These are phyloP conservation scores for Aphanomyces invadans DNA, from an alignment of 352 stramenopile species.

Conservation along the genomic window DNA sequence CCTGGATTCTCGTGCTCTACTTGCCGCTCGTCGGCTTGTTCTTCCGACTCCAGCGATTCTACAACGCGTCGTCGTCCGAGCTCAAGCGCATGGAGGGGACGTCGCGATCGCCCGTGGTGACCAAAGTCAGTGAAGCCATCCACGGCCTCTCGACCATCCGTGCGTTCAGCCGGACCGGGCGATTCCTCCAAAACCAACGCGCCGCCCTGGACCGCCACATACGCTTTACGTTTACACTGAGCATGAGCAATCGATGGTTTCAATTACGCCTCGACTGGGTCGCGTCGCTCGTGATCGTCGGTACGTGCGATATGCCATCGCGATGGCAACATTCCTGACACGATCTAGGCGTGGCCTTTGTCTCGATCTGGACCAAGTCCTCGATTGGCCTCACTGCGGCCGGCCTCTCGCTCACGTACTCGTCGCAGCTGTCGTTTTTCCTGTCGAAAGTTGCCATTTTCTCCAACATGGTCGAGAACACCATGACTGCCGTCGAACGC, in stretches of 20 bases:
- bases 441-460: constrained; percentile 23
- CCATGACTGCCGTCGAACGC: constrained; percentile 72
- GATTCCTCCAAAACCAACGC: constrained; percentile 34
- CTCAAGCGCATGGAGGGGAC: constrained; percentile 95
- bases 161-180: constrained; percentile 44
- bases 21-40: constrained; percentile 58
- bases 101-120: constrained; percentile 90
- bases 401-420: constrained; percentile 22
- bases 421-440: constrained; percentile 19
- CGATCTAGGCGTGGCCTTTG: constrained; percentile 60
- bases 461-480: constrained; percentile 65
- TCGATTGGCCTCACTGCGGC: constrained; percentile 54
- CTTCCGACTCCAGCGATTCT: constrained; percentile 86
- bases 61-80: constrained; percentile 86
- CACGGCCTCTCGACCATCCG: constrained; percentile 63
- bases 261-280: constrained; percentile 57
- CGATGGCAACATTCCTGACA: constrained; percentile 49
- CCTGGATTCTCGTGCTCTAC: constrained; percentile 60
- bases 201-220: constrained; percentile 55
- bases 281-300: constrained; percentile 31
- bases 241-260: constrained; percentile 90
- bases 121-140: constrained; percentile 89
- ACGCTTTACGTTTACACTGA: constrained; percentile 51
- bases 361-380: constrained; percentile 65
- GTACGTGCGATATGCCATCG: too few species aligned